Evolutionary conservation across 345 rosid species (phyloP), one percentile per base, ranked within the genome.

Genomic region (Physaria fendleri): DNA sequence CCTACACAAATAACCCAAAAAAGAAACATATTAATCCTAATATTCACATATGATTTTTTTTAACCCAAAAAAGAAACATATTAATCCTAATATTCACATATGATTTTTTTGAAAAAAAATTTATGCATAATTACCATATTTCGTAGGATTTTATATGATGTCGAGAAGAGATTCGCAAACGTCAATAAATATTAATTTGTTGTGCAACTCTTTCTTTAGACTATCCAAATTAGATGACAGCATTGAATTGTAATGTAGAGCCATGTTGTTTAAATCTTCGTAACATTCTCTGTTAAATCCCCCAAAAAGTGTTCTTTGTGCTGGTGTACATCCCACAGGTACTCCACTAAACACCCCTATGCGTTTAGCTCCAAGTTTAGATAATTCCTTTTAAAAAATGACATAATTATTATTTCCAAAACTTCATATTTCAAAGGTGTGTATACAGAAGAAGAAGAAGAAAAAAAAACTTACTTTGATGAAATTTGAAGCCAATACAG

Each of bases 251-350:
- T 51, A 68, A 27, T 68, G 32, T 25, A 43, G 54, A 43, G 67
- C 49, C 66, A 60, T 68, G 5, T 52, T 43, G 46, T 60, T 68
- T 21, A 60, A 34, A 25, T 37, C 22, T 27, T 68, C 67, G 16
- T 1, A 60, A 37, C 73, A 68, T 34, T 52, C 14, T 68, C 73
- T 68, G 34, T 1, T 4, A 1, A 53, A 6, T 8, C 67, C 62
- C 1, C 73, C 73, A 2, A 68, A 68, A 5, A 68, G 9, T 24
- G 73, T 68, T 68, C 56, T 60, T 28, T 60, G 73, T 1, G 56
- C 48, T 0, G 67, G 67, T 53, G 60, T 15, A 1, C 73, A 68
- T 37, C 73, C 73, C 1, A 68, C 56, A 0, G 66, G 73, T 1
- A 60, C 67, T 34, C 21, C 62, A 1, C 73, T 60, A 52, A 68